Percentiles rank a stretch among this genome's conserved stretches.
Conservation (phyloP, 441 rosid genomes). For the Metrosideros polymorpha region DNA sequence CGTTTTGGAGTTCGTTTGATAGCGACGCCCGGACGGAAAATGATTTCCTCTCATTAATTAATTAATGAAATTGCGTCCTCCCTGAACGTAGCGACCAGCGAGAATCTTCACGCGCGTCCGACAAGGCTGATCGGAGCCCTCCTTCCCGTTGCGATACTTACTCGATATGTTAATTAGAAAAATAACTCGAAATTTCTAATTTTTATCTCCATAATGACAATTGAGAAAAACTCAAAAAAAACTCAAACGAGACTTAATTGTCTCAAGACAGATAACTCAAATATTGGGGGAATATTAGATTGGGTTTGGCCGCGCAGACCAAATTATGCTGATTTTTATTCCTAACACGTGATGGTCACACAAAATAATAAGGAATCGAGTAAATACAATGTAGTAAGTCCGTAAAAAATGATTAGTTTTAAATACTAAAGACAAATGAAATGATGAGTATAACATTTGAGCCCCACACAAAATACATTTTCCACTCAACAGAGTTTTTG, state of each 20-base stretch:
- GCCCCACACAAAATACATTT: neutral
- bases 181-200: too few species aligned
- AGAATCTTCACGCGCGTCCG: neutral
- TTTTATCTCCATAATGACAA: too few species aligned
- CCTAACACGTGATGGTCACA: neutral
- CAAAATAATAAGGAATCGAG: neutral
- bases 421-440: neutral
- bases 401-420: neutral
- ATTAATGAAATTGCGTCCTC: neutral
- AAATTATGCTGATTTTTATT: neutral
- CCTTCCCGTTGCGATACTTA: too few species aligned
- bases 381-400: neutral
- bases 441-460: neutral
- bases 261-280: neutral
- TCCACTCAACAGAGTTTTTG: neutral
- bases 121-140: neutral
- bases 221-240: neutral
- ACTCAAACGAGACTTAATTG: too few species aligned
- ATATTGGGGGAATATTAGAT: fast-evolving
- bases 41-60: neutral
- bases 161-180: neutral
- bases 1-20: slow-evolving; percentile 1
- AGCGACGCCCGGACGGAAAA: slow-evolving; percentile 2
- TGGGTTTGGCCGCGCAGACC: neutral
- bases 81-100: neutral